Conservation (phyloP, 2,329 filamentous ascomycete species). For the Colletotrichum truncatum region DNA sequence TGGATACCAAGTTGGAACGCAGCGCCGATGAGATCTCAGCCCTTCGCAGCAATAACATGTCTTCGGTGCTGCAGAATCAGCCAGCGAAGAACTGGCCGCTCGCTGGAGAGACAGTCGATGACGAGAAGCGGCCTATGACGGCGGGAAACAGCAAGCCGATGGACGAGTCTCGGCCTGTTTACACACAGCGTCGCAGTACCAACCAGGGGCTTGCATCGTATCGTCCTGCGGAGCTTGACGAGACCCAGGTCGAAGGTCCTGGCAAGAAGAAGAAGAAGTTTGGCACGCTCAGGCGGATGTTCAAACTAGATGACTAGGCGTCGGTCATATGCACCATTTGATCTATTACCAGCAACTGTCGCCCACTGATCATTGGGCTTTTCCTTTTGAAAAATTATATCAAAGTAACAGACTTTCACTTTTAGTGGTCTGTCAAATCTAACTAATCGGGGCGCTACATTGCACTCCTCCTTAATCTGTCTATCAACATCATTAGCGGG, state of each 20-base stretch:
- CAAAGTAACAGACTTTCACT: not conserved
- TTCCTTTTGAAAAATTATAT: not conserved
- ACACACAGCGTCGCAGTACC: slow-evolving; percentile 47
- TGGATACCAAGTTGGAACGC: slow-evolving; percentile 70
- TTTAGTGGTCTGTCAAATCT: not conserved
- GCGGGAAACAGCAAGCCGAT: slow-evolving; percentile 38
- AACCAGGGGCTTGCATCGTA: slow-evolving; percentile 37
- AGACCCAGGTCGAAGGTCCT: slow-evolving; percentile 24
- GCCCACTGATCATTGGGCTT: not conserved
- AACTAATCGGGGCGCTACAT: not conserved
- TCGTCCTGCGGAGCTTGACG: slow-evolving; percentile 5
- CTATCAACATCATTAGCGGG: not conserved
- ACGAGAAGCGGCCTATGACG: slow-evolving; percentile 43
- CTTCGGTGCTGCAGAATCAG: slow-evolving; percentile 34
- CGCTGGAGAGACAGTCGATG: slow-evolving; percentile 36
- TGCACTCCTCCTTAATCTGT: not conserved
- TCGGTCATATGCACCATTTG: not conserved
- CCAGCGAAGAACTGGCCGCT: slow-evolving; percentile 59
- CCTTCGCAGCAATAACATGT: slow-evolving; percentile 47
- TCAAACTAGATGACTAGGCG: slow-evolving; percentile 59
- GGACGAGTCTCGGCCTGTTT: slow-evolving; percentile 35
- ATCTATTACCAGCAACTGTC: not conserved
- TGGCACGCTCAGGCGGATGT: slow-evolving; percentile 70
- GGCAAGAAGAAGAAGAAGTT: slow-evolving; percentile 72
- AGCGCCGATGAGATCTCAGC: slow-evolving; percentile 61